Evolutionary conservation across 495 filamentous ascomycete species (phyloP), one percentile per base, ranked within the genome.

Genomic region (Glarea lozoyensis): DNA sequence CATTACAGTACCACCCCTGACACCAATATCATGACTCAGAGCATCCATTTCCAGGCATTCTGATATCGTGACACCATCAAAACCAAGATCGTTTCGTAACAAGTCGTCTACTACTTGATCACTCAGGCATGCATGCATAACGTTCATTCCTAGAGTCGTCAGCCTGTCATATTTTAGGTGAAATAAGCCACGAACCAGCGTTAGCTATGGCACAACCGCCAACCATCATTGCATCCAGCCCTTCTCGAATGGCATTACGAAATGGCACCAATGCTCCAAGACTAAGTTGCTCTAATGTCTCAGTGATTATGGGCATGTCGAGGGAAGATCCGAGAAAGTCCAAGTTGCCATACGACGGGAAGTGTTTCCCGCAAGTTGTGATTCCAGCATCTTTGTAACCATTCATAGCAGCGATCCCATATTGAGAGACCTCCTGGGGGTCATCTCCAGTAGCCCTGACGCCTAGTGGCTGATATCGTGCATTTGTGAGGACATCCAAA

Each of bases 21-120:
- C 84, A 10, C 88, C 88, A 48, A 94, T 92, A 49, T 94, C 89
- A 49, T 88, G 84, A 39, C 82, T 83, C 11, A 94, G 70, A 1
- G 86, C 86, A 51, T 94, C 88, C 88, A 94, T 94, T 59, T 94
- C 88, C n/a, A 94, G 67, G 44, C 88, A 94, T 54, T 94, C 88
- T 0, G 87, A 93, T 32, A 94, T 84, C n/a, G 87, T 86, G 5
- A 94, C 88, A 2, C 88, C 88, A 43, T 86, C 72, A 54, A 94
- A 94, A 6, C 84, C 80, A 33, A 94, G 70, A 47, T 93, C 85
- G 37, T 81, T 80, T 13, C 88, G 72, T 12, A 94, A 63, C 12
- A 94, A 65, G 27, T 87, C 85, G 46, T 94, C 84, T 16, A 94
- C 84, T 4, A 94, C 86, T 54, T 93, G 87, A 46, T 93, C 85